Evolutionary conservation across 2,329 filamentous ascomycete species (phyloP).

Genomic region (Domatiomyces catenatus): DNA sequence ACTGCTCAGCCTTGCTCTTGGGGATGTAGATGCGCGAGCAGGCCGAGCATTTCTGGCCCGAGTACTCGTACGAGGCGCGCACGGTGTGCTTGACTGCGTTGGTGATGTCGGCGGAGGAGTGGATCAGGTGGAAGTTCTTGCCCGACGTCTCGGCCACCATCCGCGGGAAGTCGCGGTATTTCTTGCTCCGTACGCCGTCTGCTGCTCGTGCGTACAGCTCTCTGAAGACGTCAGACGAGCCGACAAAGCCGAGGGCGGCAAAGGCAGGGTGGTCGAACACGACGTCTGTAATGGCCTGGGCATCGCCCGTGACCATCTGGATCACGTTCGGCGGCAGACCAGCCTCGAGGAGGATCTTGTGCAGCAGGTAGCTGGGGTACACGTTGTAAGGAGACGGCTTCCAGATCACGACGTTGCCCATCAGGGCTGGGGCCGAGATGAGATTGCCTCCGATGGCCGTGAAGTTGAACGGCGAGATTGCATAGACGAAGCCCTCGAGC

Average conservation of each 20-base stretch:
- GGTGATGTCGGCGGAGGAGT: slow-evolving; percentile 32
- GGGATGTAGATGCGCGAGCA: slow-evolving; percentile 28
- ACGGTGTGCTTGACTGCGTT: slow-evolving; percentile 34
- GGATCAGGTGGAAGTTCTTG: slow-evolving; percentile 40
- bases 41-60: slow-evolving; percentile 39
- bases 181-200: slow-evolving; percentile 18
- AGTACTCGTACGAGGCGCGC: slow-evolving; percentile 36
- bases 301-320: slow-evolving; percentile 27
- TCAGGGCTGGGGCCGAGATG: slow-evolving; percentile 22
- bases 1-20: slow-evolving; percentile 11
- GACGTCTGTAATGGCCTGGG: slow-evolving; percentile 23
- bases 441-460: slow-evolving; percentile 28
- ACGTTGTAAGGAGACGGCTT: slow-evolving; percentile 25
- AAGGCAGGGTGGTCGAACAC: slow-evolving; percentile 26
- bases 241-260: slow-evolving; percentile 25
- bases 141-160: slow-evolving; percentile 38
- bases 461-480: slow-evolving; percentile 31
- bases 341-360: slow-evolving; percentile 28
- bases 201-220: slow-evolving; percentile 22
- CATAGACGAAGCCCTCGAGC: slow-evolving; percentile 30
- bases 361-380: slow-evolving; percentile 23
- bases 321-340: slow-evolving; percentile 26
- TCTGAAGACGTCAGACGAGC: slow-evolving; percentile 27
- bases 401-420: slow-evolving; percentile 31
- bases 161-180: slow-evolving; percentile 27